phyloP scores from a whole-genome alignment of 805 yeast species.

The Clavispora carvajalis region DNA sequence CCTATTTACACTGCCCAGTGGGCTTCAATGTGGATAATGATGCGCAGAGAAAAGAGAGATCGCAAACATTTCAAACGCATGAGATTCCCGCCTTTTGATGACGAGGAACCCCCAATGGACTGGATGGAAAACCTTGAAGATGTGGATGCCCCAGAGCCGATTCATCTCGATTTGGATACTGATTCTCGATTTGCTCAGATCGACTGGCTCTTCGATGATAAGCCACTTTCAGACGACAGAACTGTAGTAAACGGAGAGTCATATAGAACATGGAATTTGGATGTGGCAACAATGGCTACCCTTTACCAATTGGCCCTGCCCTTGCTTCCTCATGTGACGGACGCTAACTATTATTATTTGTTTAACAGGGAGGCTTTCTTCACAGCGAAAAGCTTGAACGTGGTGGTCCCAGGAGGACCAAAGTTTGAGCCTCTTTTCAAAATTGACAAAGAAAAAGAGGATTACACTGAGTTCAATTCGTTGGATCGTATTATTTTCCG shows the following conservation, averaged over 20 bases:
- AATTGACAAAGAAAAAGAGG: constrained; percentile 60
- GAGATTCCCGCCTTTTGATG: constrained; percentile 95
- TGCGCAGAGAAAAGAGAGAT: constrained; percentile 93
- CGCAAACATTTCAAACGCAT: constrained; percentile 84
- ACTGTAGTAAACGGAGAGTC: constrained; percentile 68
- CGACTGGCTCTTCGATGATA: constrained; percentile 79
- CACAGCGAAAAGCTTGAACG: constrained; percentile 86
- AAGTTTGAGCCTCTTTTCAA: constrained; percentile 83
- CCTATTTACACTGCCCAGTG: constrained; percentile 92
- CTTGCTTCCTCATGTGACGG: constrained; percentile 51
- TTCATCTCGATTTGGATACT: constrained; percentile 60
- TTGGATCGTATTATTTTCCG: constrained; percentile 84
- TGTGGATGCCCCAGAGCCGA: constrained; percentile 66
- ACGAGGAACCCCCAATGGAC: constrained; percentile 88
- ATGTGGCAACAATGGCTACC: constrained; percentile 55
- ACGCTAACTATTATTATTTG: constrained; percentile 59
- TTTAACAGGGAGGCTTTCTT: constrained; percentile 77
- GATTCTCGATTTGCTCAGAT: constrained; percentile 51
- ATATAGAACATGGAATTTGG: constrained; percentile 66
- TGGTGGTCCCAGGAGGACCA: constrained; percentile 93
- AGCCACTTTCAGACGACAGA: constrained; percentile 59
- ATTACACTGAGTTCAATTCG: constrained; percentile 85
- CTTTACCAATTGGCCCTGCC: constrained; percentile 70
- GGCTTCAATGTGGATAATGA: constrained; percentile 88
- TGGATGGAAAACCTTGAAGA: constrained; percentile 78